These are phyloP conservation scores for Zygosaccharomyces siamensis DNA, from an alignment of 805 yeast genomes.

Conservation along the genomic window DNA sequence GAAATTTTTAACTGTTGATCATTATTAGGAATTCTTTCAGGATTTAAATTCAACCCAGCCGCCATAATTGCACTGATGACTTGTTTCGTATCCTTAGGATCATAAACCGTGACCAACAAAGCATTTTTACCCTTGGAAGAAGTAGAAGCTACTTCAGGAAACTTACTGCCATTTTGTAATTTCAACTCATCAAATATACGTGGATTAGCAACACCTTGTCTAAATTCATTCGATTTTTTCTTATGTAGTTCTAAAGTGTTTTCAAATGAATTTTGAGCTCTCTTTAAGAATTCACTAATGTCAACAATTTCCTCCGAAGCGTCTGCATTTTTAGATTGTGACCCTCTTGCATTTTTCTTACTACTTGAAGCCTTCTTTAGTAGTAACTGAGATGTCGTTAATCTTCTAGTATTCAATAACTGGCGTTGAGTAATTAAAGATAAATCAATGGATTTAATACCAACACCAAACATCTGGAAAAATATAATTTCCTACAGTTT, in stretches of 20 bases:
- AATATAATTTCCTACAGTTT: neutral
- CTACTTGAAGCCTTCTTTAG: conserved; percentile 12
- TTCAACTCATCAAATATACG: conserved; percentile 56
- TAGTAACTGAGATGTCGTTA: conserved; percentile 4
- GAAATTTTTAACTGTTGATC: conserved; percentile 69
- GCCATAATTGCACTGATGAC: conserved; percentile 67
- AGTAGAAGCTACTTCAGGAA: conserved; percentile 67
- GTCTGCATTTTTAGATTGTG: conserved; percentile 8
- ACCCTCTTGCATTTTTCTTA: conserved; percentile 15
- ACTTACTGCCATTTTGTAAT: conserved; percentile 46
- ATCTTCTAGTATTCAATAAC: neutral
- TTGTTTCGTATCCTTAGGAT: conserved; percentile 66
- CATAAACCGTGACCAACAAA: conserved; percentile 77
- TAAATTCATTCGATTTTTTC: conserved; percentile 55
- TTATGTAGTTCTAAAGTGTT: conserved; percentile 48
- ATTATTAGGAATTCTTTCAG: conserved; percentile 69
- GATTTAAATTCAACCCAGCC: conserved; percentile 68
- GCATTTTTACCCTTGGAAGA: conserved; percentile 61
- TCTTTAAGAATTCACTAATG: conserved; percentile 12
- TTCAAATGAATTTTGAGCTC: conserved; percentile 37
- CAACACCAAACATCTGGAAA: conserved; percentile 1
- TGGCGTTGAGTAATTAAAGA: conserved; percentile 3
- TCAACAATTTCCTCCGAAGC: conserved; percentile 17
- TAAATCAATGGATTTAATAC: neutral
- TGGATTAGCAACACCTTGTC: conserved; percentile 66